Evolutionary conservation across 139 green algal genomes (phyloP), one percentile per base, ranked within the genome.

Genomic region (Diplosphaera chodatii): DNA sequence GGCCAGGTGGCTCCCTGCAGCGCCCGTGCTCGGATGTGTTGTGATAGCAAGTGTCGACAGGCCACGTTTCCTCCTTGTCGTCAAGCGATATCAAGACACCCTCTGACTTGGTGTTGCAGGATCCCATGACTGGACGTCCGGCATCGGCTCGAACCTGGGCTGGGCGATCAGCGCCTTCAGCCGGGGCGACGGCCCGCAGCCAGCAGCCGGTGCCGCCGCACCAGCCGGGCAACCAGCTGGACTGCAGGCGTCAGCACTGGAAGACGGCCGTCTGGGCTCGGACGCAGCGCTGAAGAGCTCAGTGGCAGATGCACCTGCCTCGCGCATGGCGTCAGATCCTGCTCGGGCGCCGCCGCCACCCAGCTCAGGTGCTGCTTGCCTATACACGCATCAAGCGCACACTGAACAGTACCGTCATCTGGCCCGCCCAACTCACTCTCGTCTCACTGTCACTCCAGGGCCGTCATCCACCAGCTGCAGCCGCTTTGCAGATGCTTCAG

Each of bases 111-210:
- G 55, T 63, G 63, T 28, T 63, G 63, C 23, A 32, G 31, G 28
- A 30, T 22, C 28, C 23, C 63, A 63, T n/a, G 32, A n/a, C 55
- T 74, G 70, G 31, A 78, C 79, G 25, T 63, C 67, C 22, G 68
- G 31, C 5, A 55, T 66, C 27, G 80, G 74, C 63, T 31, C 74
- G 80, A 73, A 85, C 74, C 10, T 81, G 73, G 78, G 78, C 41
- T 83, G 78, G 78, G 75, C 78, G 2, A 72, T 78, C 28, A 68
- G 62, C 66, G 73, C 69, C 66, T 30, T 80, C 23, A 62, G 48
- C 23, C 31, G 32, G 3, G 34, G 48, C 25, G 56, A 31, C 25
- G n/a, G 15, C 56, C 32, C 56, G 22, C 59, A 4, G 21, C 40
- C 67, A 18, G 48, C 55, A 4, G 40, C 72, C 20, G 41, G 34